These are phyloP conservation scores for Atkinsonella texensis DNA, from an alignment of 2,329 filamentous ascomycete genomes.

Conservation along the genomic window DNA sequence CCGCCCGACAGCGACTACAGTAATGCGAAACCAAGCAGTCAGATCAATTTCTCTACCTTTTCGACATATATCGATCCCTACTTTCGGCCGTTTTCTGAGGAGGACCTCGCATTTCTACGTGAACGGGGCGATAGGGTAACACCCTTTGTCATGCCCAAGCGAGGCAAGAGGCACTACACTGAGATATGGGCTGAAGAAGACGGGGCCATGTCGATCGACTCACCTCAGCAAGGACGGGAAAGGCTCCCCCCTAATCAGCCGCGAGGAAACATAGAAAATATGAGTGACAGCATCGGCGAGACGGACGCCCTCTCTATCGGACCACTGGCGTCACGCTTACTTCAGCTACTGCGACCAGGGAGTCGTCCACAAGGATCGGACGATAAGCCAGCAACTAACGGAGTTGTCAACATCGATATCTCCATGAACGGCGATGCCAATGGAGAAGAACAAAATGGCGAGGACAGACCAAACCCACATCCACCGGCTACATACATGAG, in stretches of 20 bases:
- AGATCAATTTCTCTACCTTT: slow-evolving; percentile 90
- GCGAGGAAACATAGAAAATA: slow-evolving; percentile 72
- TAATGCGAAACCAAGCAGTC: slow-evolving; percentile 81
- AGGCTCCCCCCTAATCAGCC: slow-evolving; percentile 68
- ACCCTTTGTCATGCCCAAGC: slow-evolving; percentile 76
- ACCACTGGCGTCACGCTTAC: slow-evolving; percentile 69
- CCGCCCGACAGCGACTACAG: slow-evolving; percentile 94
- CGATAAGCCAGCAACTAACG: slow-evolving; percentile 42
- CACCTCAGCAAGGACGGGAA: slow-evolving; percentile 46
- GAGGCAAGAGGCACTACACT: slow-evolving; percentile 74
- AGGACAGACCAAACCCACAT: slow-evolving; percentile 26
- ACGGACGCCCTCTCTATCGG: slow-evolving; percentile 83
- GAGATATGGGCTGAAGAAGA: slow-evolving; percentile 95
- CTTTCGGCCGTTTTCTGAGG: slow-evolving; percentile 79
- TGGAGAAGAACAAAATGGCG: slow-evolving; percentile 20
- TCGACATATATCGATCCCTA: slow-evolving; percentile 86
- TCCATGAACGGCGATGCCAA: slow-evolving; percentile 38
- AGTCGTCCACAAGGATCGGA: slow-evolving; percentile 43
- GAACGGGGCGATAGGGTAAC: slow-evolving; percentile 76
- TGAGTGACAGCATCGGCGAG: slow-evolving; percentile 77
- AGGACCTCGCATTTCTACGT: slow-evolving; percentile 84
- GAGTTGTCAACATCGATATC: slow-evolving; percentile 41
- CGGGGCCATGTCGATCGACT: slow-evolving; percentile 62
- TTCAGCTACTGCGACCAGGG: slow-evolving; percentile 73
- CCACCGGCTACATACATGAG: slow-evolving; percentile 70